phyloP scores from a whole-genome alignment of 2,329 filamentous ascomycete genomes.

The Alternaria incomplexa region DNA sequence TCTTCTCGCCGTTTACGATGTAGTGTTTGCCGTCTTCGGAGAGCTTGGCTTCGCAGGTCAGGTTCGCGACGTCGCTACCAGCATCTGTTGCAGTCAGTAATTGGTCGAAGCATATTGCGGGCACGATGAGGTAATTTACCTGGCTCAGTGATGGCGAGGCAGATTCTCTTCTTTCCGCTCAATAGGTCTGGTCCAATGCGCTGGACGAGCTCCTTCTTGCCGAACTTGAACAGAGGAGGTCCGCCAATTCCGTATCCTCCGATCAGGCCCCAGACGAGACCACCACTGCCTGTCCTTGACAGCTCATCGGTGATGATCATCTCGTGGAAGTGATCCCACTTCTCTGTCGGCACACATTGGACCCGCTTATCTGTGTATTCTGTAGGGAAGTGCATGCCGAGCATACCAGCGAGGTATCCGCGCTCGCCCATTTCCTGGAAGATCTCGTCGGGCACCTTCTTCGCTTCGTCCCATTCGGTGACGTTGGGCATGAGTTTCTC shows the following conservation, averaged over 20 bases:
- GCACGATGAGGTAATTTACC: slow-evolving; percentile 25
- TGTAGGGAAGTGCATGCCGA: slow-evolving; percentile 72
- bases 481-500: slow-evolving; percentile 88
- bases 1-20: slow-evolving; percentile 99
- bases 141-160: slow-evolving; percentile 92
- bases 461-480: slow-evolving; percentile 95
- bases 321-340: slow-evolving; percentile 99
- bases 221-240: slow-evolving; percentile 90
- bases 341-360: slow-evolving; percentile 79
- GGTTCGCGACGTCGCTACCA: slow-evolving; percentile 91
- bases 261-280: slow-evolving; percentile 95
- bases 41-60: slow-evolving; percentile 94
- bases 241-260: slow-evolving; percentile 94
- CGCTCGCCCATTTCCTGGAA: slow-evolving; percentile 92
- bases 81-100: slow-evolving; percentile 64
- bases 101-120: background rate
- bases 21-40: slow-evolving; percentile 97
- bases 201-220: slow-evolving; percentile 81
- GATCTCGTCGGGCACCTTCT: slow-evolving; percentile 83
- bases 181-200: slow-evolving; percentile 88
- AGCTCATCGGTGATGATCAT: slow-evolving; percentile 94
- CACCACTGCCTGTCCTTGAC: slow-evolving; percentile 84
- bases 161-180: slow-evolving; percentile 94
- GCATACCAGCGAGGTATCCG: slow-evolving; percentile 68
- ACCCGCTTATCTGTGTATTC: slow-evolving; percentile 73